Base-by-base conservation (phyloP, 306 rosid genomes). In the Rosa rugosa region DNA sequence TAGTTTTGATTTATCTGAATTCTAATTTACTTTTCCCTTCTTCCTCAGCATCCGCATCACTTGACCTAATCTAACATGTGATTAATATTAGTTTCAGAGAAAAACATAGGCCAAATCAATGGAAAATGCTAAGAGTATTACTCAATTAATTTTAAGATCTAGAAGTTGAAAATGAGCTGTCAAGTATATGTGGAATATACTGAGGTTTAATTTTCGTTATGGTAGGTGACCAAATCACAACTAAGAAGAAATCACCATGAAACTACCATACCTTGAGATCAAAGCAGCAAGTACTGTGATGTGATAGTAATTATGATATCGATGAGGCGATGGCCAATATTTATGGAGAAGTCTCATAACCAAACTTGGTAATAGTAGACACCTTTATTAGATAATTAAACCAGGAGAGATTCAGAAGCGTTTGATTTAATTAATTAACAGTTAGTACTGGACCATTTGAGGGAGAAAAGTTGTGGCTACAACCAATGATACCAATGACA, bases 151-250 rank as follows among this genome's bases (percentile, higher is more conserved):
- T 12, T 62, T 17, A 36, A 14, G 13, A 22, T 68, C 53, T 51
- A 79, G 80, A 75, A 63, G 75, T 42, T 11, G 14, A 23, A 23
- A 34, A 27, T 17, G 16, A 2, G 23, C 25, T 69, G 65, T 77
- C 74, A 41, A 12, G 57, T n/a, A 66, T 69, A 31, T 47, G 50
- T 70, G 78, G 78, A 83, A 69, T 74, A 66, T 59, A 62, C 38
- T 50, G 63, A 1, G 25, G 73, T 74, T 42, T 44, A 57, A 70
- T 82, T 78, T 83, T 85, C 84, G 80, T 75, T 46, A 79, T 72
- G 83, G 83, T 80, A 80, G 89, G 84, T 82, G 11, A 80, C 84
- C 86, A 31, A 85, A 74, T 79, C 75, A 77, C 63, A 75, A 63
- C 75, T 40, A 60, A 69, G 51, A 56, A 59, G 63, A 66, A 73